Percentiles rank a stretch among this genome's conserved stretches.
phyloP scores from a whole-genome alignment of 805 yeast species.

The Myxozyma lipomycoides region DNA sequence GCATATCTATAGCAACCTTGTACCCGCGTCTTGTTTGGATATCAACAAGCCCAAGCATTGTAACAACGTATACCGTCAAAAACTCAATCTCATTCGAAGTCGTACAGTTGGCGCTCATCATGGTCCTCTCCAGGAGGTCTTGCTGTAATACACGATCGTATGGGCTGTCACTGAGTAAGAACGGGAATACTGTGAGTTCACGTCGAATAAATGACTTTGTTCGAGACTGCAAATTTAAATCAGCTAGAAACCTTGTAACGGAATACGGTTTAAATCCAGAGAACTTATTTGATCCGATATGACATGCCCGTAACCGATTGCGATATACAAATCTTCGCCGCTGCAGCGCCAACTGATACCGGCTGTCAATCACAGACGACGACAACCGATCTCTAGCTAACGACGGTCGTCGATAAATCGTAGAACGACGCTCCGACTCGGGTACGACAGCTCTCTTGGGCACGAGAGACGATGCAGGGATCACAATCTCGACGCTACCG shows the following conservation, averaged over 20 bases:
- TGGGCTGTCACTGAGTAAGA: conserved; percentile 5
- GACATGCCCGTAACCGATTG: conserved; percentile 17
- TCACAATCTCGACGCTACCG: neutral
- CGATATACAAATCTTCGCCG: conserved; percentile 21
- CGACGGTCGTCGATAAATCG: neutral
- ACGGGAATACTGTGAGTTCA: conserved; percentile 21
- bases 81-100: conserved; percentile 16
- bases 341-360: conserved; percentile 2
- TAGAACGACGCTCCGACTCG: neutral
- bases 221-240: conserved; percentile 1
- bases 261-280: conserved; percentile 7
- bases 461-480: neutral
- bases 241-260: neutral
- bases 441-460: neutral
- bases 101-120: neutral
- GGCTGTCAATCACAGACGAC: conserved; percentile 2
- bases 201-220: conserved; percentile 21
- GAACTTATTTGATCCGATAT: conserved; percentile 18
- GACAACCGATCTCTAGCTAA: neutral
- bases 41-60: conserved; percentile 16
- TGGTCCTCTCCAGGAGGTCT: neutral
- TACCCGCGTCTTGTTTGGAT: conserved; percentile 12
- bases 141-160: neutral
- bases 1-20: conserved; percentile 1
- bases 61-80: conserved; percentile 8